These are phyloP conservation scores for Linaria vulgaris DNA, from an alignment of 257 asterid genomes.

Conservation along the genomic window DNA sequence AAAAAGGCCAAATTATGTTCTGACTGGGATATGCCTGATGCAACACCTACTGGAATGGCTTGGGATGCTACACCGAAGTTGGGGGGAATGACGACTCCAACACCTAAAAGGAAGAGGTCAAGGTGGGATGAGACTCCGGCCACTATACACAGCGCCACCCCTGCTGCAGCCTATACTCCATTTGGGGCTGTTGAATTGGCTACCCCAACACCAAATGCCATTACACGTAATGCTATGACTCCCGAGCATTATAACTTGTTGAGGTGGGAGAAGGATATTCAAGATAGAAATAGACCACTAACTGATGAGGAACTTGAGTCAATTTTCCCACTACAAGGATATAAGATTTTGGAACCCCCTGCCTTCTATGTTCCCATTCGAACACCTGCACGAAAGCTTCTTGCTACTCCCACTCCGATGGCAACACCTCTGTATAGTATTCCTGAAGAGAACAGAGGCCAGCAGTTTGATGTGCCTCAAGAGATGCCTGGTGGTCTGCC, in stretches of 20 bases:
- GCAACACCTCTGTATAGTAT: constrained; percentile 68
- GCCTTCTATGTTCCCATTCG: constrained; percentile 82
- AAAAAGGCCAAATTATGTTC: constrained; percentile 30
- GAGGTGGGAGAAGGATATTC: constrained; percentile 94
- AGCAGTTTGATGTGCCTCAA: constrained; percentile 79
- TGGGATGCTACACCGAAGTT: constrained; percentile 90
- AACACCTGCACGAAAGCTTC: constrained; percentile 89
- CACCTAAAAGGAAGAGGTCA: constrained; percentile 91
- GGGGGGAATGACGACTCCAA: constrained; percentile 72
- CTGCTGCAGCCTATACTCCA: constrained; percentile 79
- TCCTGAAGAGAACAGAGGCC: constrained; percentile 86
- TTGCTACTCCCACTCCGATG: constrained; percentile 89
- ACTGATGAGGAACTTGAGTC: constrained; percentile 89
- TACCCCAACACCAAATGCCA: constrained; percentile 82
- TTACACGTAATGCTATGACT: constrained; percentile 75
- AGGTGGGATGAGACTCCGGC: constrained; percentile 99
- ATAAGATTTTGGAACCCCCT: constrained; percentile 84
- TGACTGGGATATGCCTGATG: constrained; percentile 87
- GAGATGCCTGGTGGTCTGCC: constrained; percentile 91
- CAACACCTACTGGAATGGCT: constrained; percentile 92
- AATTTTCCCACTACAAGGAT: constrained; percentile 86
- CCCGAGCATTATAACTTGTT: constrained; percentile 83
- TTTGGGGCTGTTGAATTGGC: constrained; percentile 76
- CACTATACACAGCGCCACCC: constrained; percentile 83
- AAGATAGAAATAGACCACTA: constrained; percentile 78